phyloP scores from a whole-genome alignment of 139 green algal genomes.

The Chlamydomonas sp. region DNA sequence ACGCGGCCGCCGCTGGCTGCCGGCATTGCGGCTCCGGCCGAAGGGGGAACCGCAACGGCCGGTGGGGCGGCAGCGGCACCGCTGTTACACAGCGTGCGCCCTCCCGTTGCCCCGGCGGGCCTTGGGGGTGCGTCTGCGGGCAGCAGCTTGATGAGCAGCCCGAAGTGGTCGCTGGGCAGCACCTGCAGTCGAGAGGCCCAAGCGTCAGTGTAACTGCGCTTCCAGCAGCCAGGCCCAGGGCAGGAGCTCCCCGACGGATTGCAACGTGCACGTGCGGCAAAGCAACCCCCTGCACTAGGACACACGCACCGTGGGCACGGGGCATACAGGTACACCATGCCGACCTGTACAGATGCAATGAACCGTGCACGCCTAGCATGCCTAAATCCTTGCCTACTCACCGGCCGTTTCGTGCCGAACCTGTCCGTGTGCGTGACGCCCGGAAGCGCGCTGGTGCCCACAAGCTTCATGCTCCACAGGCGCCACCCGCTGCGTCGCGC shows the following conservation, averaged over 20 bases:
- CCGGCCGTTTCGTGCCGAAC: constrained; percentile 40
- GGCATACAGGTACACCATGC: no score
- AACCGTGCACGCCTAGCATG: no score
- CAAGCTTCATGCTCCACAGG: constrained; percentile 50
- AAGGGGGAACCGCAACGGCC: no score
- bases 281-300: no score
- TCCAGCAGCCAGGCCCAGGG: neutral
- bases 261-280: neutral
- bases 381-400: neutral
- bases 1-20: no score
- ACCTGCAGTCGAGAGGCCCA: constrained; percentile 26
- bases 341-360: neutral
- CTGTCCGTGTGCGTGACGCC: constrained; percentile 25
- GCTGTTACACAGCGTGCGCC: no score
- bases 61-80: no score
- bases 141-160: constrained; percentile 57
- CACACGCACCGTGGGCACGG: no score
- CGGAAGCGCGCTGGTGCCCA: constrained; percentile 60
- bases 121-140: neutral
- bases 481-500: constrained; percentile 27
- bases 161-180: constrained; percentile 75
- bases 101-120: neutral
- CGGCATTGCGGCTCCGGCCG: no score
- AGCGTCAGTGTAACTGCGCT: neutral
- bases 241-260: neutral